Percentiles rank a stretch among this genome's conserved stretches.
Evolutionary conservation across 2,329 filamentous ascomycete species (phyloP).

Genomic region (Beauveria asiatica): DNA sequence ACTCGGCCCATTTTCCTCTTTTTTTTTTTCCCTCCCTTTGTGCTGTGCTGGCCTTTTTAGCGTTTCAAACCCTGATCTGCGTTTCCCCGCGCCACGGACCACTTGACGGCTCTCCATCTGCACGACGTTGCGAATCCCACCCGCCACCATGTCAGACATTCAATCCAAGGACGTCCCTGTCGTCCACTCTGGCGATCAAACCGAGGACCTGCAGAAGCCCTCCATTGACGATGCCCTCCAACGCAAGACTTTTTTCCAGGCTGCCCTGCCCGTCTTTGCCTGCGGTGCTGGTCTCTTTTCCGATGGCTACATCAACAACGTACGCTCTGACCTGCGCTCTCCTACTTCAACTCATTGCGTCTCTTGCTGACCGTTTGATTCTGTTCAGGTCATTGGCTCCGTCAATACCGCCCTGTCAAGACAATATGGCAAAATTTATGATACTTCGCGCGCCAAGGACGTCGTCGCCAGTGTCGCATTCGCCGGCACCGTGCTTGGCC

Average conservation of each 20-base stretch:
- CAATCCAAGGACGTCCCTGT: slow-evolving; percentile 3
- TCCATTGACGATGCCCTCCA: slow-evolving; percentile 4
- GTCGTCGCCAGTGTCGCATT: slow-evolving; percentile 80
- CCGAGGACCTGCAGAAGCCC: not conserved
- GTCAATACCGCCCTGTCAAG: slow-evolving; percentile 67
- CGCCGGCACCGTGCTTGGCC: slow-evolving; percentile 75
- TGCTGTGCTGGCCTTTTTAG: not conserved
- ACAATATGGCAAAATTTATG: slow-evolving; percentile 65
- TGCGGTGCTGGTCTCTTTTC: slow-evolving; percentile 87
- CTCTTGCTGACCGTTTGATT: not conserved
- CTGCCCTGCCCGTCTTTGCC: slow-evolving; percentile 61
- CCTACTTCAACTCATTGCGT: not conserved
- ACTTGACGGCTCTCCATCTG: not conserved
- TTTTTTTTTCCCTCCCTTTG: no score
- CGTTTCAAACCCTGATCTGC: not conserved
- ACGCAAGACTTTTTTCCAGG: slow-evolving; percentile 10
- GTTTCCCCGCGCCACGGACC: not conserved
- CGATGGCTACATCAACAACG: slow-evolving; percentile 86
- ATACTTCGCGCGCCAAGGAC: slow-evolving; percentile 56
- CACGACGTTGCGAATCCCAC: not conserved
- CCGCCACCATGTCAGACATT: slow-evolving; percentile 6
- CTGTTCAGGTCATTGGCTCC: slow-evolving; percentile 68
- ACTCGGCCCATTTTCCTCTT: not conserved
- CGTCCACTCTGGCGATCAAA: not conserved
- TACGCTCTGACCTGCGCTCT: slow-evolving; percentile 25